Evolutionary conservation across 768 basidiomycete genomes (phyloP).

Genomic region (Obba rivulosa): DNA sequence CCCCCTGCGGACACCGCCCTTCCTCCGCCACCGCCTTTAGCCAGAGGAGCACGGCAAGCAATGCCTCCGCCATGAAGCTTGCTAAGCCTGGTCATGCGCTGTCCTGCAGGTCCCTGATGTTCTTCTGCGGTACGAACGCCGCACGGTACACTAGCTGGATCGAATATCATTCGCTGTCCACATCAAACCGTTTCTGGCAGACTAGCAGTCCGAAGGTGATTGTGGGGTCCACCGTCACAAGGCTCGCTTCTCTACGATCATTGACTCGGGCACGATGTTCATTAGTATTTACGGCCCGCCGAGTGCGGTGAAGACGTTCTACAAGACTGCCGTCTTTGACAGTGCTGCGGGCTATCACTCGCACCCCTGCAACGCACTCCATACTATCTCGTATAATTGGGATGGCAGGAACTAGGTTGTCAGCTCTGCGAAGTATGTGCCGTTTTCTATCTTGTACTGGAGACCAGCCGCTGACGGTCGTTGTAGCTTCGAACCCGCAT

Average conservation of each 20-base stretch:
- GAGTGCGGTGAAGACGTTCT: conserved; percentile 19
- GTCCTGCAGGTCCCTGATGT: no score
- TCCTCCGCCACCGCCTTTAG: conserved; percentile 37
- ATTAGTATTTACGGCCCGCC: conserved; percentile 23
- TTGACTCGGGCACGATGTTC: conserved; percentile 25
- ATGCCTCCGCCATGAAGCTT: conserved; percentile 47
- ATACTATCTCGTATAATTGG: conserved; percentile 13
- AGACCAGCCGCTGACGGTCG: neutral
- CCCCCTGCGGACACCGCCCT: no score
- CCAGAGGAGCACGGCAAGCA: conserved; percentile 26
- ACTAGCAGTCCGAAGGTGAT: conserved; percentile 19
- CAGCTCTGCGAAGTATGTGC: conserved; percentile 5
- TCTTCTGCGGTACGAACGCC: conserved; percentile 48
- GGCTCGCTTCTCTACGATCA: conserved; percentile 14
- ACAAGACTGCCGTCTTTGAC: conserved; percentile 10
- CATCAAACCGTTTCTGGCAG: conserved; percentile 21
- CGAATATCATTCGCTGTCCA: conserved; percentile 16
- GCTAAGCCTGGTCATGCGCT: conserved; percentile 28
- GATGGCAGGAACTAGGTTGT: conserved; percentile 12
- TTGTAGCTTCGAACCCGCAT: conserved; percentile 8
- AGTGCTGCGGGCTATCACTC: conserved; percentile 6
- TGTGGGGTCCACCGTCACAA: conserved; percentile 14
- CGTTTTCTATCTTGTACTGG: neutral
- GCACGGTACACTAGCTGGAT: conserved; percentile 40
- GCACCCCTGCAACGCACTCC: conserved; percentile 11